These are phyloP conservation scores for Colletotrichum sp. DNA, from an alignment of 2,329 filamentous ascomycete species.

Conservation along the genomic window DNA sequence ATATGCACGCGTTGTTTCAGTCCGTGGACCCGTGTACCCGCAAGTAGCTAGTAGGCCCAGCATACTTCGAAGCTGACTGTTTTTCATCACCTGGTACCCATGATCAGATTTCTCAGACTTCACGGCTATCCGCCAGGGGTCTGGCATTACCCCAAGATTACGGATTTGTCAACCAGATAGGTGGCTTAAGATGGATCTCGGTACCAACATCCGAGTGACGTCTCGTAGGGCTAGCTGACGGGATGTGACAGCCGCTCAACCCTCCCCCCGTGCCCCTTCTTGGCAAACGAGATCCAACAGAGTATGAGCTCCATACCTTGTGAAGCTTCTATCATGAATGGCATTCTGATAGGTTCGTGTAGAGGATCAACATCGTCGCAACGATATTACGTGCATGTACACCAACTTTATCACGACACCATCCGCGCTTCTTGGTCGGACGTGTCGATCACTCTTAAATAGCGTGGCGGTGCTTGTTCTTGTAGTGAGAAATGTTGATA, in stretches of 20 bases:
- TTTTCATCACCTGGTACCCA: not conserved
- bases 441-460: not conserved
- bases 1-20: not conserved
- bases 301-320: not conserved
- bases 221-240: not conserved
- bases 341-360: not conserved
- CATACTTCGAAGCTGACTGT: not conserved
- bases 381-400: not conserved
- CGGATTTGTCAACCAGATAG: not conserved
- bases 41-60: not conserved
- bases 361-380: not conserved
- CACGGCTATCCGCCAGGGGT: not conserved
- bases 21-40: not conserved
- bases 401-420: not conserved
- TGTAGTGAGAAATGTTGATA: not conserved
- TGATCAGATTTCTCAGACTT: not conserved
- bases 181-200: not conserved
- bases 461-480: rapidly evolving
- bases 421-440: not conserved
- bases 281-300: not conserved
- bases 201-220: not conserved
- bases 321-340: not conserved
- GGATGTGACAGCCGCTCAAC: not conserved
- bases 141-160: not conserved
- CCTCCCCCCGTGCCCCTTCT: not conserved